Evolutionary conservation across 192 early-diverging fungal species (phyloP).

Genomic region (Phlyctochytrium bullatum): DNA sequence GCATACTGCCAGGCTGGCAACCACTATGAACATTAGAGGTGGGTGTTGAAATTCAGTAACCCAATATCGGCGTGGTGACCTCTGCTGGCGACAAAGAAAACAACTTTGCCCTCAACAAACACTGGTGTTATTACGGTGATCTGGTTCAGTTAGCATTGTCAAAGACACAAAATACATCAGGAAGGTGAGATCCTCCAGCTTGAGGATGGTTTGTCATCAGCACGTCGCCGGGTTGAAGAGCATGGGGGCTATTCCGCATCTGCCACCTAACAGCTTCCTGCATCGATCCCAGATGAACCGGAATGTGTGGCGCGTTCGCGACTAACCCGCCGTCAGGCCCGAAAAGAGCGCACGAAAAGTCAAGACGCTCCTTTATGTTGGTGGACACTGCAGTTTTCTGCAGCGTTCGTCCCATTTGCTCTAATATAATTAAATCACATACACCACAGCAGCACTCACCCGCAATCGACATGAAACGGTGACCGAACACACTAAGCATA

Average conservation of each 20-base stretch:
- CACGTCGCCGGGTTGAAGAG: conserved; percentile 87
- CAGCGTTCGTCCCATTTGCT: conserved; percentile 94
- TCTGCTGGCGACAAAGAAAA: conserved; percentile 94
- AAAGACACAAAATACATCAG: conserved; percentile 39
- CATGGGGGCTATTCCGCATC: conserved; percentile 65
- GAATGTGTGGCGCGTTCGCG: conserved; percentile 33
- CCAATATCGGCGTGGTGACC: conserved; percentile 76
- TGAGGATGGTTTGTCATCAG: conserved; percentile 93
- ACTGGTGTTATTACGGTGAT: conserved; percentile 97
- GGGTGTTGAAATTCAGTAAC: conserved; percentile 32
- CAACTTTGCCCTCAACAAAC: conserved; percentile 71
- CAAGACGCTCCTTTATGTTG: conserved; percentile 97
- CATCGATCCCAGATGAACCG: conserved; percentile 92
- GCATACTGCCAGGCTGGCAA: conserved; percentile 68
- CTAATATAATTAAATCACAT: too few relatives aligned
- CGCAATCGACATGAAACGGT: conserved; percentile 97
- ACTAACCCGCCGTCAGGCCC: conserved; percentile 75
- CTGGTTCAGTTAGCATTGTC: conserved; percentile 42
- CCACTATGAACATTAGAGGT: conserved; percentile 8
- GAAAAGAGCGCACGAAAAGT: conserved; percentile 97
- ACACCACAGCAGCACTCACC: conserved; percentile 11
- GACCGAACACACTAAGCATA: conserved; percentile 85
- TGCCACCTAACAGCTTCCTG: conserved; percentile 93
- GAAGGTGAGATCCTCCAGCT: conserved; percentile 92
- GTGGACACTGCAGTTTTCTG: conserved; percentile 94